Evolutionary conservation across 176 grass and related monocot species (phyloP).

Genomic region (Bothriochloa decipiens): DNA sequence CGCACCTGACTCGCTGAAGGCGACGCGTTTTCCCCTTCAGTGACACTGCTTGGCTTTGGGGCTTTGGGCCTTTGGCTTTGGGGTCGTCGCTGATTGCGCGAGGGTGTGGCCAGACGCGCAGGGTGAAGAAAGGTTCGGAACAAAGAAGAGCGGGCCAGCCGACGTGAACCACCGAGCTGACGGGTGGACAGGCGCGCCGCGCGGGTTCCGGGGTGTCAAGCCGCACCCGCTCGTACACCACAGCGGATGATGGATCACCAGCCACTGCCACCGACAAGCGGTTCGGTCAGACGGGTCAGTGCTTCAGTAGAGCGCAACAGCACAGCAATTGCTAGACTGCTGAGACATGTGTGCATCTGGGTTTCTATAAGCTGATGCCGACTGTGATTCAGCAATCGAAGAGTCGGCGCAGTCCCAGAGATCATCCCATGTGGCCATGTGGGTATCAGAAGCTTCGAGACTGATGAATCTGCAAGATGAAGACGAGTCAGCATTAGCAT

Average conservation of each 20-base stretch:
- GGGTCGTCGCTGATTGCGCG: constrained; percentile 26
- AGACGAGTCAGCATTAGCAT: not conserved
- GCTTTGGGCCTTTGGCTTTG: not conserved
- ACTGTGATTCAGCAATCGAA: not conserved
- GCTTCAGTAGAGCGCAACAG: not conserved
- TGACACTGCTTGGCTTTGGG: not conserved
- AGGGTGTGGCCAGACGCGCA: not conserved
- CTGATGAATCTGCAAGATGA: not conserved
- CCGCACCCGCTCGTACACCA: not conserved
- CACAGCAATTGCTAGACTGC: not conserved
- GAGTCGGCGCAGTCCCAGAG: not conserved
- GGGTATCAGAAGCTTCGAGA: not conserved
- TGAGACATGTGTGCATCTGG: not conserved
- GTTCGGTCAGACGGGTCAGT: not conserved
- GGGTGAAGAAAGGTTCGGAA: constrained; percentile 19
- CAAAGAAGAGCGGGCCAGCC: constrained; percentile 21
- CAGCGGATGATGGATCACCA: not conserved
- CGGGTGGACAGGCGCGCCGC: not conserved
- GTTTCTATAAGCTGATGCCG: not conserved
- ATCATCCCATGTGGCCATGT: not conserved
- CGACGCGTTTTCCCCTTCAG: constrained; percentile 27
- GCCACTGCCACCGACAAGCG: constrained; percentile 27
- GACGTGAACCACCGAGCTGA: constrained; percentile 31
- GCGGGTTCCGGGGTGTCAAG: not conserved
- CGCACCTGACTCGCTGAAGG: constrained; percentile 37